Conservation (phyloP, 2,329 filamentous ascomycete species). For the Aaosphaeria pasadenensis region DNA sequence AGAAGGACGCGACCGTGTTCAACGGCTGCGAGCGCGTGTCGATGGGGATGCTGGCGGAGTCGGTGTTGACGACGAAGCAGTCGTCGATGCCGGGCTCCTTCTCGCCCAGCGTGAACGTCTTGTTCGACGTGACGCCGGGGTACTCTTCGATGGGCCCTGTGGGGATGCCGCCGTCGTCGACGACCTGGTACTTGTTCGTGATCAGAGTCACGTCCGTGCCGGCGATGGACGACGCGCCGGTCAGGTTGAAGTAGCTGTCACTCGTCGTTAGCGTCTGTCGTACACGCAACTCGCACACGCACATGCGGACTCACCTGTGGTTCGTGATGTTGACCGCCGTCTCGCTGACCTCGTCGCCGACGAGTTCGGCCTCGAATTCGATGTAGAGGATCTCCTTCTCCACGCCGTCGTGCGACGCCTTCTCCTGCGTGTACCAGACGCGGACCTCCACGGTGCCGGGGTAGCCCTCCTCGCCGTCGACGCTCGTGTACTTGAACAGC, state of each 20-base stretch:
- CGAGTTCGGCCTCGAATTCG: conserved; percentile 84
- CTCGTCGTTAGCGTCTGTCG: neutral
- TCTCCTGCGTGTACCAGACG: conserved; percentile 75
- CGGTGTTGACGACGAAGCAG: conserved; percentile 76
- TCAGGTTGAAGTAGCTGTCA: conserved; percentile 67
- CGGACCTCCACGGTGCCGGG: conserved; percentile 78
- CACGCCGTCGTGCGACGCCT: conserved; percentile 59
- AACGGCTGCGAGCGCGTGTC: conserved; percentile 58
- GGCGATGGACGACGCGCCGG: conserved; percentile 54
- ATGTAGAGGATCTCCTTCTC: conserved; percentile 72
- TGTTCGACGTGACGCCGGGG: conserved; percentile 61
- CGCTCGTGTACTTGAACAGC: conserved; percentile 57
- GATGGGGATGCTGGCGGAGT: conserved; percentile 51
- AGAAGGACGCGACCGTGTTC: conserved; percentile 65
- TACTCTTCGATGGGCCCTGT: conserved; percentile 63
- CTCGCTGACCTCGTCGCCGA: conserved; percentile 74
- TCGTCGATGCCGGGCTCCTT: conserved; percentile 78
- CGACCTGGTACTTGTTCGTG: conserved; percentile 66
- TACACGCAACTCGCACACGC: neutral
- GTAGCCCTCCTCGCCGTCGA: conserved; percentile 84
- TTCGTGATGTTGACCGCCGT: conserved; percentile 93
- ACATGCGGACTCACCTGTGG: conserved; percentile 65
- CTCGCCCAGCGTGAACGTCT: conserved; percentile 69
- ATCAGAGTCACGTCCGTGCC: conserved; percentile 60
- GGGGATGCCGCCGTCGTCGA: conserved; percentile 73